phyloP scores from a whole-genome alignment of 345 rosid genomes.

The Cochlearia excelsa region DNA sequence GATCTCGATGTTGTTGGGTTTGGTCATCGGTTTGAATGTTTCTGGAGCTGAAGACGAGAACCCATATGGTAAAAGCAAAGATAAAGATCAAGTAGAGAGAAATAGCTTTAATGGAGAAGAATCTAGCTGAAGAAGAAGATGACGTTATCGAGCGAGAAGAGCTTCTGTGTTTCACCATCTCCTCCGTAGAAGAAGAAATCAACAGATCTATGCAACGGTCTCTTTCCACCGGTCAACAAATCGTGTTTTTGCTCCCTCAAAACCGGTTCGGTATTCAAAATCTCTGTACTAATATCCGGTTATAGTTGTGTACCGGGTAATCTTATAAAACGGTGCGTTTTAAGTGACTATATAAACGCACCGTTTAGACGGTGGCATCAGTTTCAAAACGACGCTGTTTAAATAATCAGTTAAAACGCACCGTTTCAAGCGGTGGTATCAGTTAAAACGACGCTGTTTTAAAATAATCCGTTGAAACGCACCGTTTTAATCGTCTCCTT shows the following conservation, averaged over 20 bases:
- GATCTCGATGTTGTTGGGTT: constrained; percentile 27
- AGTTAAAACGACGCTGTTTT: constrained; percentile 2
- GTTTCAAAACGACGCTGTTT: not conserved
- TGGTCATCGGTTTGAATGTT: constrained; percentile 41
- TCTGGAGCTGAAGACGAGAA: constrained; percentile 37
- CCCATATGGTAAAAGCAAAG: constrained; percentile 34
- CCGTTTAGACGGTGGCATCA: not conserved
- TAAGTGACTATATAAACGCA: not conserved
- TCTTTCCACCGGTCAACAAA: constrained; percentile 18
- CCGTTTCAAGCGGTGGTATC: constrained; percentile 13
- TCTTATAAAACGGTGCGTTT: not conserved
- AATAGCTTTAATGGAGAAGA: constrained; percentile 29
- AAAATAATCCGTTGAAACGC: constrained; percentile 1
- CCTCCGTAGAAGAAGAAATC: constrained; percentile 17
- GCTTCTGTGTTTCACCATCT: constrained; percentile 36
- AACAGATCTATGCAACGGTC: constrained; percentile 42
- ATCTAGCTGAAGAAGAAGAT: constrained; percentile 28
- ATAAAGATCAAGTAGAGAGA: constrained; percentile 34
- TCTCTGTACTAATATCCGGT: constrained; percentile 4
- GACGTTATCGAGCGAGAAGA: constrained; percentile 28
- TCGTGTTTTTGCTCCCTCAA: constrained; percentile 12
- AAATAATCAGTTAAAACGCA: constrained; percentile 2
- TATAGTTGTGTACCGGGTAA: not conserved
- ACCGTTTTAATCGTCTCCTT: constrained; percentile 29
- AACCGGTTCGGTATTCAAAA: constrained; percentile 20